Base-by-base conservation (phyloP, 305 asterid genomes). In the Rubia tinctorum region DNA sequence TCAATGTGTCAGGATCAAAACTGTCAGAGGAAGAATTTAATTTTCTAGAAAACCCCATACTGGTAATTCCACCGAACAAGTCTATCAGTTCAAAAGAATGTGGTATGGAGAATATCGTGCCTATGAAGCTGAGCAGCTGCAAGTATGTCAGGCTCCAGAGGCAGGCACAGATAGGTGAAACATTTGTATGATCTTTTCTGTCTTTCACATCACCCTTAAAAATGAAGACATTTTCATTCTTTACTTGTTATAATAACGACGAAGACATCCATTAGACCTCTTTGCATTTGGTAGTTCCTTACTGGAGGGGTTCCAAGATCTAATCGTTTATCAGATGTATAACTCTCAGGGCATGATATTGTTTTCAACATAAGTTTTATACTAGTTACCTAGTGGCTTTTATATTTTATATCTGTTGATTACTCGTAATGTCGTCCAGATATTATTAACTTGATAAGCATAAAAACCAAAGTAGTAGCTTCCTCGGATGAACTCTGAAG, bases 101-200 rank as follows among this genome's bases (percentile, higher is more conserved):
- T 61, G 82, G 66, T 78, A 75, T 76, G 78, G 80, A 79, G 71
- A 83, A 74, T 88, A 71, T 67, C 51, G 69, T 73, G 83, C 86
- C 82, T 47, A 23, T 69, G 49, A 73, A 80, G 76, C 75, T 75
- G 75, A 77, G 74, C 76, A 75, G 80, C 71, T 56, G 75, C 73
- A 75, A 69, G 70, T 69, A 67, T 77, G 63, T 72, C 80, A 73
- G 79, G n/a, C 72, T 30, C 71, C 77, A 45, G 76, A 79, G 75
- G 75, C 74, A 78, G 68, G 71, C 84, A 55, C 70, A 75, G 69
- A 84, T 73, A 82, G 93, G 91, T 91, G 64, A 68, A 85, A 53
- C 68, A 59, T 74, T 82, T 71, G 60, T 82, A 63, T 76, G 37
- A 61, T 56, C 75, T 51, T 76, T 73, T 68, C 61, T 43, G 40